A percentile compares a stretch with the other conserved stretches of the same genome.
Evolutionary conservation across 2,329 filamentous ascomycete genomes (phyloP).

Genomic region (Calonectria pseudoturangicola): DNA sequence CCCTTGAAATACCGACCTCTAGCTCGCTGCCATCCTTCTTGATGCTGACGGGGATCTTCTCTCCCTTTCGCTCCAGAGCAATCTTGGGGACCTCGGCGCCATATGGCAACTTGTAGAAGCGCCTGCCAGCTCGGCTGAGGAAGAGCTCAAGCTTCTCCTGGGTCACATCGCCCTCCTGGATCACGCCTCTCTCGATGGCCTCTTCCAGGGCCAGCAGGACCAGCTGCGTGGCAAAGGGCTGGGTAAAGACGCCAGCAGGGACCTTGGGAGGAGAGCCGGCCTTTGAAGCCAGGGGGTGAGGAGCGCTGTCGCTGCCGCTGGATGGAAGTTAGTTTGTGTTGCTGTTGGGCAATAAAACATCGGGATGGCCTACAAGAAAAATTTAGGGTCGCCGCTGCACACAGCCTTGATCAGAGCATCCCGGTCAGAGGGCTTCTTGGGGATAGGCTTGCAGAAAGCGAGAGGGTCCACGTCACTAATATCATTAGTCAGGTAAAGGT

Average conservation of each 20-base stretch:
- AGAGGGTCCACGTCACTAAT: conserved; percentile 76
- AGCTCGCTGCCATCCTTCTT: conserved; percentile 22
- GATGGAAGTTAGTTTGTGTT: conserved; percentile 16
- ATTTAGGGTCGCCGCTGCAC: conserved; percentile 76
- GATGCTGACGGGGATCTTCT: conserved; percentile 26
- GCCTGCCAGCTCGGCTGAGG: conserved; percentile 70
- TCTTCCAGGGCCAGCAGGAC: conserved; percentile 78
- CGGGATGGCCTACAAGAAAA: conserved; percentile 78
- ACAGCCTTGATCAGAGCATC: conserved; percentile 81
- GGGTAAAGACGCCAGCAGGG: conserved; percentile 87
- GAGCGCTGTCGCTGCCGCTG: conserved; percentile 77
- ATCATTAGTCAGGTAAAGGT: conserved; percentile 87
- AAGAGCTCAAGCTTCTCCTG: conserved; percentile 73
- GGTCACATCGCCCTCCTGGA: conserved; percentile 71
- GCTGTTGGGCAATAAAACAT: neutral
- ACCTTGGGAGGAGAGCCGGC: conserved; percentile 68
- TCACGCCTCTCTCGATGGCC: conserved; percentile 72
- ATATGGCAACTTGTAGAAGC: conserved; percentile 64
- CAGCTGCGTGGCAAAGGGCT: conserved; percentile 80
- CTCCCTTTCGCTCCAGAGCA: conserved; percentile 28
- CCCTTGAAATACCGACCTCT: conserved; percentile 23
- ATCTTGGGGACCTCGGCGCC: conserved; percentile 20
- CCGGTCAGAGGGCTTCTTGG: conserved; percentile 81
- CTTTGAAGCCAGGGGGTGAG: conserved; percentile 78
- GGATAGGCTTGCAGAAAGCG: conserved; percentile 85